Evolutionary conservation across 2,329 filamentous ascomycete genomes (phyloP).

Genomic region (Dothistroma pini): DNA sequence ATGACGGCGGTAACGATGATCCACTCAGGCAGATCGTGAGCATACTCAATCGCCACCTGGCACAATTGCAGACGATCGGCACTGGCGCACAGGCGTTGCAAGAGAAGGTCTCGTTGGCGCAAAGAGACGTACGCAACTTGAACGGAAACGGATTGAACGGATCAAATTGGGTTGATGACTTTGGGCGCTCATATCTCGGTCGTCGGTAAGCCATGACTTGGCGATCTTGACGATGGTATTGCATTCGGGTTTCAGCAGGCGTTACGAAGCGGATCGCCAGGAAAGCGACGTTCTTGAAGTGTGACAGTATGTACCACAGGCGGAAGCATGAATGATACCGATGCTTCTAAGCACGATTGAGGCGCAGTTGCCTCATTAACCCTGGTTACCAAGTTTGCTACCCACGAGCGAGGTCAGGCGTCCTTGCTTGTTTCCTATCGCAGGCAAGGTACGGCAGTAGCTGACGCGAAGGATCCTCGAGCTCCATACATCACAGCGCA

Average conservation of each 20-base stretch:
- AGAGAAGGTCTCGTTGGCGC: slow-evolving; percentile 74
- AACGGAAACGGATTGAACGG: slow-evolving; percentile 41
- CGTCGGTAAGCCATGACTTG: slow-evolving; percentile 45
- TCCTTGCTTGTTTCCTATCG: neutral
- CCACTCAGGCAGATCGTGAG: slow-evolving; percentile 93
- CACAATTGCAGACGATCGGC: slow-evolving; percentile 91
- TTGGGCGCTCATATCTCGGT: slow-evolving; percentile 84
- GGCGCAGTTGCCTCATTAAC: neutral
- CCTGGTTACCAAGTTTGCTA: neutral
- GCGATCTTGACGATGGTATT: neutral
- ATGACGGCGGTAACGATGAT: slow-evolving; percentile 40
- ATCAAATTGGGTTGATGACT: slow-evolving; percentile 78
- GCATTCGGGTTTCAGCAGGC: neutral
- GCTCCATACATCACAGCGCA: neutral
- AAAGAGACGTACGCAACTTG: slow-evolving; percentile 66
- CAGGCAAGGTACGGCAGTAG: neutral
- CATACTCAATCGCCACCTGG: slow-evolving; percentile 88
- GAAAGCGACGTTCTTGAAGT: neutral
- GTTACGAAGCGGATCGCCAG: slow-evolving; percentile 2
- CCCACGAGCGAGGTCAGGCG: neutral
- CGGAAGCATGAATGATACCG: neutral
- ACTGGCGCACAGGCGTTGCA: slow-evolving; percentile 76
- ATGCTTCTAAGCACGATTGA: neutral
- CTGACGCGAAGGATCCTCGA: neutral
- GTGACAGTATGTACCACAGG: neutral